A percentile compares a stretch with the other conserved stretches of the same genome.
Conservation (phyloP, 2,329 filamentous ascomycete species). For the Parasarocladium wereldwijsianum region DNA sequence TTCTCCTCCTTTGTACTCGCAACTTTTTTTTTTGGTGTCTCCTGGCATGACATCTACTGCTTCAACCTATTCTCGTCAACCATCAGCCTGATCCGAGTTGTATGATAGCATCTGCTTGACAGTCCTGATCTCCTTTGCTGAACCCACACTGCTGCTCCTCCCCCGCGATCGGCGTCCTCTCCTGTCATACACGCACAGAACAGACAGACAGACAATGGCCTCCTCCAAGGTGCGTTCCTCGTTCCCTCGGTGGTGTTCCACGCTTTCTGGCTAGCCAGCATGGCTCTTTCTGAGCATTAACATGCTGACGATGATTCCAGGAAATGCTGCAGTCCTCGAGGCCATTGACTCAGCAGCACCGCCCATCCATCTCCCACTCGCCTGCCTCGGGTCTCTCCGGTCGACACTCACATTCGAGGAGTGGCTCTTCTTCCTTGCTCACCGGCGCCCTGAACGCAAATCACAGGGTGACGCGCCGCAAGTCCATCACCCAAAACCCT, state of each 20-base stretch:
- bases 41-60: no score
- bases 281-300: slow-evolving; percentile 9
- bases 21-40: slow-evolving; percentile 1
- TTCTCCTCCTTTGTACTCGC: slow-evolving; percentile 4
- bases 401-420: slow-evolving; percentile 54
- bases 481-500: slow-evolving; percentile 72
- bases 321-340: slow-evolving; percentile 52
- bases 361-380: slow-evolving; percentile 42
- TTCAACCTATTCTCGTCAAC: not conserved
- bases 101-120: not conserved
- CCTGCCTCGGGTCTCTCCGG: slow-evolving; percentile 41
- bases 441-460: slow-evolving; percentile 62
- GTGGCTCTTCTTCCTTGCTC: slow-evolving; percentile 70
- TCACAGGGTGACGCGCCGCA: slow-evolving; percentile 80
- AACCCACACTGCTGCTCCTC: slow-evolving; percentile 1
- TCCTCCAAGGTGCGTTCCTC: slow-evolving; percentile 41
- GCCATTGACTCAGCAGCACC: slow-evolving; percentile 51
- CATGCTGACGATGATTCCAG: slow-evolving; percentile 20
- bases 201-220: slow-evolving; percentile 46
- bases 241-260: slow-evolving; percentile 10
- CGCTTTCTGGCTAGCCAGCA: slow-evolving; percentile 11
- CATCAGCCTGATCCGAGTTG: slow-evolving; percentile 1
- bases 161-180: slow-evolving; percentile 5
- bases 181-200: slow-evolving; percentile 2
- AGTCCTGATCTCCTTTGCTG: slow-evolving; percentile 3